Evolutionary conservation across 1,284 basidiomycete species (phyloP), one percentile per base, ranked within the genome.

Genomic region (Porodaedalea pini): DNA sequence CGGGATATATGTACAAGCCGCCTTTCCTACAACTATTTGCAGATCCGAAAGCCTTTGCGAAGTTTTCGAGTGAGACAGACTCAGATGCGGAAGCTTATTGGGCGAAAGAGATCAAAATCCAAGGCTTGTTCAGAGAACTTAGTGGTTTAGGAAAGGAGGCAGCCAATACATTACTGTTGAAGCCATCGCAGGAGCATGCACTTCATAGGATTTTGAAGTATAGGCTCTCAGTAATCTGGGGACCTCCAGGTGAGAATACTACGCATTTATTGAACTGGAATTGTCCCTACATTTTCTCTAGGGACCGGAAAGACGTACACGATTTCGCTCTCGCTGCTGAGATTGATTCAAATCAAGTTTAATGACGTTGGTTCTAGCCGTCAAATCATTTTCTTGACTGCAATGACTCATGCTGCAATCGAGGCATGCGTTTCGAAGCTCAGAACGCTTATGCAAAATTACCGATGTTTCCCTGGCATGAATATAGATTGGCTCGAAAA

Each of bases 251-350:
- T 74, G 58, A 48, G 68, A 52, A 3, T 7, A 13, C 51, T 43
- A n/a, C 21, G 10, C n/a, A 27, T 25, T 25, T 34, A 36, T 37
- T 19, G 23, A 23, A 3, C 8, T 39, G 8, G 17, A 15, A 21
- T 36, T 23, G 2, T 32, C 47, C 53, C 43, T 36, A 52, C 53
- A 23, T 23, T 19, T 39, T 41, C 13, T 27, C 21, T 55, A 75
- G 78, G 78, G 2, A 78, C 77, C 4, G 78, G 78, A 4, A 80
- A 80, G 64, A 80, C 78, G 4, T 75, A 80, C 57, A 80, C 78
- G 0, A 71, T 79, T 27, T 73, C 78, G 1, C 62, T 78, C 2
- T 77, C 76, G 2, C 65, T 79, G 8, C 63, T 79, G 6, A 72
- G 78, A 34, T 66, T 79, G 27, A 65, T 78, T 5, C 74, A 78